phyloP scores from a whole-genome alignment of 2,329 filamentous ascomycete species.

The Metarhizium album region DNA sequence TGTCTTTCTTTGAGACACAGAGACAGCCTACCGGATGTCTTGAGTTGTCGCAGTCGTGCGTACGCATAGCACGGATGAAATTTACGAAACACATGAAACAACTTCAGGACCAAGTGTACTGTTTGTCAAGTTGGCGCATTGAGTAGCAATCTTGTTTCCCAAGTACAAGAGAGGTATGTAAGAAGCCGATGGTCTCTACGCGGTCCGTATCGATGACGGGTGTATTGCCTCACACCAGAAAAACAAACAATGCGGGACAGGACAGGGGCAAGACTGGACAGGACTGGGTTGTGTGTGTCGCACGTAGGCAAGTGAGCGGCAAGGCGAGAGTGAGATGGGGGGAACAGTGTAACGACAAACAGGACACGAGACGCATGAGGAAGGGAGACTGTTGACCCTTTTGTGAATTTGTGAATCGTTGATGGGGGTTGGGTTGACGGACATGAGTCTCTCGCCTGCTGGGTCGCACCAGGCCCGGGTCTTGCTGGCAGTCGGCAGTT shows the following conservation, averaged over 20 bases:
- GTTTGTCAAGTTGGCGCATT: not conserved
- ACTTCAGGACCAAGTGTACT: not conserved
- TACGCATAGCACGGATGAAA: not conserved
- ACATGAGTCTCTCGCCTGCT: not conserved
- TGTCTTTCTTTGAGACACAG: not conserved
- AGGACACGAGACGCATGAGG: not conserved
- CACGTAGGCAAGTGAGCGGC: not conserved
- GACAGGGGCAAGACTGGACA: not conserved
- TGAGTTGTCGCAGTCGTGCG: not conserved
- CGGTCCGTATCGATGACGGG: not conserved
- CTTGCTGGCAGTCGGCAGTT: not conserved
- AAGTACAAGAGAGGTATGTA: not conserved
- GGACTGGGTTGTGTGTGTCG: too few species aligned
- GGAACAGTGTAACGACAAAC: not conserved
- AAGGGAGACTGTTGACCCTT: not conserved
- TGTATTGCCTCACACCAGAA: not conserved
- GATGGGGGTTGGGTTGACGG: not conserved
- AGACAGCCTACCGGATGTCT: not conserved
- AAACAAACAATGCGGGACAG: not conserved
- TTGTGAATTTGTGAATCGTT: too few species aligned
- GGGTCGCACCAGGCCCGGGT: not conserved
- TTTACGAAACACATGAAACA: not conserved
- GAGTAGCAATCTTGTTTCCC: not conserved
- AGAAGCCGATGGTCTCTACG: not conserved
- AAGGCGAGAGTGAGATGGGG: not conserved